Evolutionary conservation across 2,329 filamentous ascomycete species (phyloP), one percentile per base, ranked within the genome.

Genomic region (Lasiodiplodia sp.): DNA sequence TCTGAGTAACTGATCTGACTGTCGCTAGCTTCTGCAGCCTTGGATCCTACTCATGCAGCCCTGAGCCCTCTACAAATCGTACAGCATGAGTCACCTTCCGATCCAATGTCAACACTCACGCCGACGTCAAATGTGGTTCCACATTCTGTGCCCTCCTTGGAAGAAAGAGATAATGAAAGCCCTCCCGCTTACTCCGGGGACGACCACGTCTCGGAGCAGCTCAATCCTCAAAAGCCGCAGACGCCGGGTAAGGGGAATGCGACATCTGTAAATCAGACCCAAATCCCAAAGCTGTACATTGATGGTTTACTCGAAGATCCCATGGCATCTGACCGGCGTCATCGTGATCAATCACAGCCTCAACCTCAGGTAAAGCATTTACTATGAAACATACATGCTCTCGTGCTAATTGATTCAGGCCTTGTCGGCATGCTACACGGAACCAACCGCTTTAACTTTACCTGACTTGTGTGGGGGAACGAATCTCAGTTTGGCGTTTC

Each of bases 401-500:
- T 4, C 5, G 3, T 12, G 14, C 56, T 58, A 5, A 58, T 23
- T 10, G 16, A 40, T 7, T 40, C 37, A 1, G 56, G 40, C 56
- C 37, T 28, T 18, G 18, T 25, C 56, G 21, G 56, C 37, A 25
- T 58, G 56, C 25, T 25, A 58, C 44, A 11, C 44, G 44, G 44
- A 47, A 21, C 18, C 23, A 23, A 23, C 56, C 21, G 34, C 34
- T 12, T 25, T 40, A 5, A 44, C n/a, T 14, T 21, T 58, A 21
- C 37, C 11, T 38, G 56, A 58, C 12, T 21, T 58, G n/a, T 8
- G 11, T 37, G 18, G n/a, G 81, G 74, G 67, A 70, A 73, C 69
- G 71, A 81, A 67, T 68, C 79, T 76, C 8, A 75, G 74, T 44
- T 66, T 80, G 12, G 74, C 77, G 14, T 80, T 80, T 68, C 80